Evolutionary conservation across 345 rosid species (phyloP), one percentile per base, ranked within the genome.

Genomic region (Adansonia digitata): DNA sequence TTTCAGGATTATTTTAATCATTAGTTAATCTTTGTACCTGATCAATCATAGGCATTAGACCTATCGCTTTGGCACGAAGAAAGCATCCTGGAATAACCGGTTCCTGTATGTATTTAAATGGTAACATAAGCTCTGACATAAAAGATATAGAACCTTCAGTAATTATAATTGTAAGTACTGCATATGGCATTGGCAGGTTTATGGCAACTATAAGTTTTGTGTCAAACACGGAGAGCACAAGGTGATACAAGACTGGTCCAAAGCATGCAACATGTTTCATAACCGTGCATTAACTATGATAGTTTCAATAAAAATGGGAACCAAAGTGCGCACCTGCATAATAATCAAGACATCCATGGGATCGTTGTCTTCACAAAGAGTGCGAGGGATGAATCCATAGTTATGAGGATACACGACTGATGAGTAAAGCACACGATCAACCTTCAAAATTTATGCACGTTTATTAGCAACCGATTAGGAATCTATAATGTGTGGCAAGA

Each of bases 41-140:
- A 76, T 95, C 99, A 75, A 95, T 95, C 99, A 95, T 95, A 81
- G 99, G 99, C 99, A 95, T 95, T 61, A 95, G 91, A 73, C 99
- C 99, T 43, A 95, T 92, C 67, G 99, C 99, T 83, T 88, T 95
- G 71, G 98, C 98, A 45, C 99, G 87, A 65, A 95, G 94, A 81
- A 92, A 95, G 82, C 99, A 93, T 71, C 99, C 98, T 42, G 99
- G 98, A 76, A 93, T 86, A 79, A 95, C 99, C 7, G 98, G 99
- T 82, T 95, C 99, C 99, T 95, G 81, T 40, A 46, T 71, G 57
- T 22, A 7, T 45, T 18, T 13, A 42, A 43, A 43, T 17, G 43
- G 17, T 69, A 69, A 59, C 68, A 60, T 14, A 57, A 39, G 37
- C 15, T 17, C 42, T 15, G 9, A 13, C 64, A 15, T 39, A 14